A percentile compares a stretch with the other conserved stretches of the same genome.
phyloP scores from a whole-genome alignment of 495 filamentous ascomycete genomes.

The Penicillium odoratum region DNA sequence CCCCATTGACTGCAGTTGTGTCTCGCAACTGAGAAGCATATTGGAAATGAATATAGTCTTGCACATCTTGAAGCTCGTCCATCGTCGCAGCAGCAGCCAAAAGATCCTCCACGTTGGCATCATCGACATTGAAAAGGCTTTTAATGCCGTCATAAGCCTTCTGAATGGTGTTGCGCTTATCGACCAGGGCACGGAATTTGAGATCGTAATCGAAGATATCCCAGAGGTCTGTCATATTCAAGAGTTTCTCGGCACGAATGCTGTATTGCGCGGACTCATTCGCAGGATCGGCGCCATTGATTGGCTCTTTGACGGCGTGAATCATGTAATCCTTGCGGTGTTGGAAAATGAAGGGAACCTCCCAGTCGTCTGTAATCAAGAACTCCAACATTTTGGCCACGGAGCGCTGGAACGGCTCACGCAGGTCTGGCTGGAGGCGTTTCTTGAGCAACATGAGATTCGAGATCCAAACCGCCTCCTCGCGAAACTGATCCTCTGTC shows the following conservation, averaged over 20 bases:
- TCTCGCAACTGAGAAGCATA: slow-evolving; percentile 84
- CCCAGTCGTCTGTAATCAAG: slow-evolving; percentile 85
- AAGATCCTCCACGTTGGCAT: slow-evolving; percentile 73
- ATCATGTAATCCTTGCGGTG: slow-evolving; percentile 98
- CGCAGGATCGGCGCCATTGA: slow-evolving; percentile 51
- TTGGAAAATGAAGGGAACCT: slow-evolving; percentile 97
- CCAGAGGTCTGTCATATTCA: slow-evolving; percentile 93
- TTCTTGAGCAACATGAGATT: slow-evolving; percentile 86
- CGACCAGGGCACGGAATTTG: slow-evolving; percentile 85
- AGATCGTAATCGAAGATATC: slow-evolving; percentile 90
- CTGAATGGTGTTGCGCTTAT: slow-evolving; percentile 83
- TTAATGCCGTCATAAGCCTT: slow-evolving; percentile 73
- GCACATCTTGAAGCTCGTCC: slow-evolving; percentile 93
- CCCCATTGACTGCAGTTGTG: slow-evolving; percentile 57
- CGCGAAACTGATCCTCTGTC: slow-evolving; percentile 75
- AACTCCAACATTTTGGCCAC: slow-evolving; percentile 94
- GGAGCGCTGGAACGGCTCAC: slow-evolving; percentile 79
- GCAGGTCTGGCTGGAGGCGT: slow-evolving; percentile 64
- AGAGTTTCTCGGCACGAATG: slow-evolving; percentile 78
- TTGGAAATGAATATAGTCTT: slow-evolving; percentile 95
- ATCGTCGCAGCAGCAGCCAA: slow-evolving; percentile 71
- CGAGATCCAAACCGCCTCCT: slow-evolving; percentile 90
- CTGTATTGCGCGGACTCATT: slow-evolving; percentile 70
- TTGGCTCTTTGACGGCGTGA: slow-evolving; percentile 73
- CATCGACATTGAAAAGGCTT: slow-evolving; percentile 45